Evolutionary conservation across 2,329 filamentous ascomycete species (phyloP).

Genomic region (Drechslera avenae): DNA sequence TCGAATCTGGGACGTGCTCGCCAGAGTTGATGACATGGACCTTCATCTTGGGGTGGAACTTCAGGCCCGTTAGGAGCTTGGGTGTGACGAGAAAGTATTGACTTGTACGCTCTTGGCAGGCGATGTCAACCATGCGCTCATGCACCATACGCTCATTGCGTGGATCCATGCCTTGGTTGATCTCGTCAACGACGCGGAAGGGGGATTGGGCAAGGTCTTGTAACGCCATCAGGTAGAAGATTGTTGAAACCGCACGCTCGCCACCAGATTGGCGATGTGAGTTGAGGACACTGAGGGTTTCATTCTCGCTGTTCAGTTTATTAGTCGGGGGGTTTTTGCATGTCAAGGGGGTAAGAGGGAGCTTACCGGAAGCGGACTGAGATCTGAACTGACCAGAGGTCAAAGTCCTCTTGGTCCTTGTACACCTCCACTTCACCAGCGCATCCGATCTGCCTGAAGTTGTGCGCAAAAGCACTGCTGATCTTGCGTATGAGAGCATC

Average conservation of each 20-base stretch:
- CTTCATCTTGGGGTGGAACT: constrained; percentile 89
- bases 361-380: constrained; percentile 88
- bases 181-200: constrained; percentile 98
- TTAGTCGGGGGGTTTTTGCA: constrained; percentile 13
- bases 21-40: constrained; percentile 93
- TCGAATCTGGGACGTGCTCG: constrained; percentile 60
- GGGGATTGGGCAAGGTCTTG: constrained; percentile 92
- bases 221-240: constrained; percentile 98
- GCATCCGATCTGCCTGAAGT: constrained; percentile 92
- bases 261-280: constrained; percentile 95
- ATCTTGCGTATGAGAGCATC: constrained; percentile 80
- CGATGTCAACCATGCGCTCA: constrained; percentile 97
- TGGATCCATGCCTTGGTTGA: constrained; percentile 99
- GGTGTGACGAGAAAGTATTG: constrained; percentile 98
- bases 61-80: constrained; percentile 83
- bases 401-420: constrained; percentile 89
- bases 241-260: constrained; percentile 93
- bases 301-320: constrained; percentile 58
- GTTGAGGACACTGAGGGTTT: constrained; percentile 82
- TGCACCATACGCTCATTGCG: constrained; percentile 98
- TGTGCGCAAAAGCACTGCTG: constrained; percentile 88
- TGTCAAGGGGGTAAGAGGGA: neutral
- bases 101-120: constrained; percentile 74
- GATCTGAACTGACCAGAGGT: constrained; percentile 91
- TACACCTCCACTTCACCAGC: constrained; percentile 86